These are phyloP conservation scores for Penicillium antarcticum DNA, from an alignment of 495 filamentous ascomycete genomes.

Conservation along the genomic window DNA sequence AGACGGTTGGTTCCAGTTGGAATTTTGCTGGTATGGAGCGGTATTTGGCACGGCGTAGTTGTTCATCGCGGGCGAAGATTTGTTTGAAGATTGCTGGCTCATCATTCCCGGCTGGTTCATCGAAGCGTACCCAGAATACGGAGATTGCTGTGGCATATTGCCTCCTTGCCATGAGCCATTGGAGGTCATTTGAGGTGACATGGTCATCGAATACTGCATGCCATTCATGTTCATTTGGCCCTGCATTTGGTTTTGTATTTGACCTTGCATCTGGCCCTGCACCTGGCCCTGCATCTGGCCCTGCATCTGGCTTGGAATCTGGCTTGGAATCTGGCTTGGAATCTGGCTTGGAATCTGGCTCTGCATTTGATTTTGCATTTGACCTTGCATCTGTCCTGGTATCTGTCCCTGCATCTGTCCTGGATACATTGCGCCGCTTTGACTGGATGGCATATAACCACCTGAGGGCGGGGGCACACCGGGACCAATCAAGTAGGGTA, in stretches of 20 bases:
- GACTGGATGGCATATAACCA: constrained; percentile 29
- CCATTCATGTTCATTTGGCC: constrained; percentile 30
- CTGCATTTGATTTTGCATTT: no score
- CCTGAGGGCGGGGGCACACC: constrained; percentile 33
- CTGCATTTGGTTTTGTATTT: no score
- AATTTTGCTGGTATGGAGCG: constrained; percentile 27
- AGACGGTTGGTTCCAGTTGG: constrained; percentile 32
- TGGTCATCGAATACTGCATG: constrained; percentile 34
- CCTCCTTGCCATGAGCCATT: constrained; percentile 39
- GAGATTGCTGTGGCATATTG: constrained; percentile 35
- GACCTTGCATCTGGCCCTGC: no score
- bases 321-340: no score
- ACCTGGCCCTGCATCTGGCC: no score
- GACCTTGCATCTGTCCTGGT: constrained; percentile 21
- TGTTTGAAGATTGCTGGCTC: constrained; percentile 35
- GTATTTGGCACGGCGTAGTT: constrained; percentile 36
- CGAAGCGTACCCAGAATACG: constrained; percentile 37
- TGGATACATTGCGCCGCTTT: constrained; percentile 30
- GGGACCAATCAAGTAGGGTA: constrained; percentile 42
- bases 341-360: no score
- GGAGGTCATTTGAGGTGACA: constrained; percentile 37
- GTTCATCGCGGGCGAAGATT: constrained; percentile 42
- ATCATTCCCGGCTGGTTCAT: constrained; percentile 40
- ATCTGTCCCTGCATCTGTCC: constrained; percentile 15
- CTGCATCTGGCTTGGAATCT: no score